Evolutionary conservation across 176 grass and related monocot genomes (phyloP).

Genomic region (Paspalum vaginatum): DNA sequence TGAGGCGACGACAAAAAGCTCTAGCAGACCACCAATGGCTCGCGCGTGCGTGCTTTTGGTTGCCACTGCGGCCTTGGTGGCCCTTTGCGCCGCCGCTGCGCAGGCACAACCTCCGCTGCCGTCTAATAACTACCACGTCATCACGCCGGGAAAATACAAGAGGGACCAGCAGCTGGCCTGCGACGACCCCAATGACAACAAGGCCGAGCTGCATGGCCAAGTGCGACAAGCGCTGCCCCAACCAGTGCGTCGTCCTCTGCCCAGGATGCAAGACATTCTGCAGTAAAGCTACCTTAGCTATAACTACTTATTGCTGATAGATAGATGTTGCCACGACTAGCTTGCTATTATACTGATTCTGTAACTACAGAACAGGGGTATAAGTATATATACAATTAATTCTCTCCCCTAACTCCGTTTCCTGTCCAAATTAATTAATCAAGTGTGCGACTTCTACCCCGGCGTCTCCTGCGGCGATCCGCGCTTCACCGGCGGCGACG

Average conservation of each 20-base stretch:
- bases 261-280: slow-evolving; percentile 60
- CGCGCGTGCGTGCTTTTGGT: neutral
- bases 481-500: slow-evolving; percentile 38
- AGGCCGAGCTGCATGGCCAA: neutral
- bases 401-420: neutral
- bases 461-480: slow-evolving; percentile 25
- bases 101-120: neutral
- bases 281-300: slow-evolving; percentile 25
- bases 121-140: neutral
- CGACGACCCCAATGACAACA: neutral
- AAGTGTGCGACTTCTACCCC: slow-evolving; percentile 50
- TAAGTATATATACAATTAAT: no score
- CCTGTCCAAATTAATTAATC: neutral
- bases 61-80: neutral
- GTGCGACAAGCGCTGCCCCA: slow-evolving; percentile 36
- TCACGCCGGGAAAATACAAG: neutral
- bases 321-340: neutral
- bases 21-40: no score
- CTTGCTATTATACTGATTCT: no score
- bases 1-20: no score
- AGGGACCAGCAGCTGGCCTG: neutral
- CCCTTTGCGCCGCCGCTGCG: neutral
- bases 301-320: no score
- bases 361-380: no score
- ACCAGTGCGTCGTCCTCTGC: slow-evolving; percentile 57